Evolutionary conservation across 2,329 filamentous ascomycete species (phyloP), one percentile per base, ranked within the genome.

Genomic region (Septoria linicola): DNA sequence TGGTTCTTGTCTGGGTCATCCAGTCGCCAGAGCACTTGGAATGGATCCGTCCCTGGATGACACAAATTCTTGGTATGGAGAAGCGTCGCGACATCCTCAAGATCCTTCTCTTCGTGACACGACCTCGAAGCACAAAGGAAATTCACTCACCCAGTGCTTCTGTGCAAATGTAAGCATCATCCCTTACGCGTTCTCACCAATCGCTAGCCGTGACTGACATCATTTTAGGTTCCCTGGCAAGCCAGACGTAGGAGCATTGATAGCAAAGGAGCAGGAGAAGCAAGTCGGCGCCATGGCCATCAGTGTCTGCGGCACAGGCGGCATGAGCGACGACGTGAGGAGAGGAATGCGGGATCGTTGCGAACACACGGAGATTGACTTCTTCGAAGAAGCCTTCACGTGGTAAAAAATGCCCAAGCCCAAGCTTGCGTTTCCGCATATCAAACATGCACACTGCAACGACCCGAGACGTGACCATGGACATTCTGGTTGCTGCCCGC

Each of bases 1-100:
- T 97, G 40, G 88, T 86, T 1, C 82, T 97, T 6, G 82, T 96
- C 54, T 97, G 93, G 93, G 85, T 96, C 65, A 87, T 97, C 58
- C 89, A 93, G 55, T 89, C 90, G 49, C 86, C 87, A 31, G 87
- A 96, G 64, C 85, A 92, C 50, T 80, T 97, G 6, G 89, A 96
- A 69, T 97, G 93, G 92, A 88, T 95, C 53, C 83, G 89, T 6
- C 88, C 89, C 4, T 97, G 88, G 85, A 90, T 91, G 87, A 89
- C 86, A 3, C 79, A 85, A 64, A 89, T 97, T 47, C 78, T 97
- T 25, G 80, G 80, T 49, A 85, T 96, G 79, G 87, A 89, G 10
- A 81, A 84, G 61, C 85, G 91, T 47, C 83, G 88, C 31, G 89
- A 96, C 42, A 79, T 96, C 23, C 80, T 99, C 37, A 85, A 84